Conservation (phyloP, 2,329 filamentous ascomycete species). For the Xylaria sp. region DNA sequence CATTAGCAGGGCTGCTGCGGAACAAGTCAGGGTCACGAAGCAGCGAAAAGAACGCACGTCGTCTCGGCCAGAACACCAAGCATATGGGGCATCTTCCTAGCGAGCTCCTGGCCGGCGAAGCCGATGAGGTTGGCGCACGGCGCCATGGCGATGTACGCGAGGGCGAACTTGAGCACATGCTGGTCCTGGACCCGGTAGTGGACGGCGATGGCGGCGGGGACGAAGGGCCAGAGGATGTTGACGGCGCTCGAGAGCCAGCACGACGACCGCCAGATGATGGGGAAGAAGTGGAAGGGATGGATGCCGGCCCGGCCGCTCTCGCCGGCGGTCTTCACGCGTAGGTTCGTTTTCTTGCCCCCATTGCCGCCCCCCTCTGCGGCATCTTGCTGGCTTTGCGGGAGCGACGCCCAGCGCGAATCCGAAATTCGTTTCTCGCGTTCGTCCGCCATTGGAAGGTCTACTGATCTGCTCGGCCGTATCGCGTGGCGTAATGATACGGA, state of each 20-base stretch:
- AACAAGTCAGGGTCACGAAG: neutral
- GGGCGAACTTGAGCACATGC: constrained; percentile 67
- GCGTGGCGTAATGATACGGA: neutral
- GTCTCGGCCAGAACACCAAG: constrained; percentile 65
- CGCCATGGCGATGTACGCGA: constrained; percentile 77
- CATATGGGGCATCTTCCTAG: constrained; percentile 76
- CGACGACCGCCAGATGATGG: constrained; percentile 65
- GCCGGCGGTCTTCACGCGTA: constrained; percentile 47
- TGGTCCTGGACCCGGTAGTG: constrained; percentile 45
- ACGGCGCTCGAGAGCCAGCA: constrained; percentile 65
- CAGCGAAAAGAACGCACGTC: constrained; percentile 44
- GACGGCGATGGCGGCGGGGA: constrained; percentile 71
- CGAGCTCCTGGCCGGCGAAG: constrained; percentile 72
- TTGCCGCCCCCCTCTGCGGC: constrained; percentile 20
- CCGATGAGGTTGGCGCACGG: constrained; percentile 76
- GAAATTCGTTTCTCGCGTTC: constrained; percentile 28
- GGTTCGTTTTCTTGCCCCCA: constrained; percentile 16
- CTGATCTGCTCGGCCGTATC: neutral
- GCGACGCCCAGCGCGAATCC: constrained; percentile 25
- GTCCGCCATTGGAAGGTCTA: constrained; percentile 10
- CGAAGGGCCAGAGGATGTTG: constrained; percentile 75
- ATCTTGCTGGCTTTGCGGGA: constrained; percentile 33
- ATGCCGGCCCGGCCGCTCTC: constrained; percentile 71
- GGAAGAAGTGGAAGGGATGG: constrained; percentile 64
- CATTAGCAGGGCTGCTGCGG: constrained; percentile 5